phyloP scores from a whole-genome alignment of 1,284 basidiomycete species.

The Cryptococcus jaspeensis region DNA sequence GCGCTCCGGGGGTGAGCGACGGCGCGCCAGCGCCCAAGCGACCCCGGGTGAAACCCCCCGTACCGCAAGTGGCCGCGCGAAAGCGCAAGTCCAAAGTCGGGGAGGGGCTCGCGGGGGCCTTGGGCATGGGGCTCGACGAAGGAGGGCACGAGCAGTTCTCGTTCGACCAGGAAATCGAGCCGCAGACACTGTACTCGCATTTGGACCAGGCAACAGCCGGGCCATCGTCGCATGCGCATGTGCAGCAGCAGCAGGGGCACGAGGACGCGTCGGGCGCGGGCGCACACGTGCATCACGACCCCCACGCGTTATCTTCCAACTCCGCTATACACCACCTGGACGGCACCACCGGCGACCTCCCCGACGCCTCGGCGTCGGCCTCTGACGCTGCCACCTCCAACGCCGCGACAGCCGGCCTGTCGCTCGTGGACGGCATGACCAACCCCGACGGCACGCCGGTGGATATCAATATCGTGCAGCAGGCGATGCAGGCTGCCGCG shows the following conservation, averaged over 20 bases:
- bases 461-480: constrained; percentile 46
- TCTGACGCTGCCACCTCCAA: not conserved
- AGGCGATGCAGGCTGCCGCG: constrained; percentile 44
- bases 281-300: not conserved
- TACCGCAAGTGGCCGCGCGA: too few relatives aligned
- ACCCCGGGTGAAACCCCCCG: constrained; percentile 3
- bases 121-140: not conserved
- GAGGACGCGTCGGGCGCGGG: not conserved
- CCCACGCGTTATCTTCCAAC: too few relatives aligned
- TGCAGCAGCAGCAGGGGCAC: not conserved
- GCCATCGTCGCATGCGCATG: constrained; percentile 3
- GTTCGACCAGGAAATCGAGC: not conserved
- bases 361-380: too few relatives aligned
- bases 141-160: not conserved
- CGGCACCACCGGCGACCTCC: too few relatives aligned
- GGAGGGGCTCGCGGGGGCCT: not conserved
- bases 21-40: constrained; percentile 22
- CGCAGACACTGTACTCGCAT: constrained; percentile 5
- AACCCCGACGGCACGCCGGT: constrained; percentile 13
- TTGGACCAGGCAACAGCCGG: constrained; percentile 10
- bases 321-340: too few relatives aligned
- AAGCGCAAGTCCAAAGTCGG: not conserved
- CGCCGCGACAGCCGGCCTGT: not conserved
- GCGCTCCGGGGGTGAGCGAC: constrained; percentile 25
- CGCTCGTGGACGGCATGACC: constrained; percentile 1